These are phyloP conservation scores for Rosa persica DNA, from an alignment of 306 rosid genomes.

Conservation along the genomic window DNA sequence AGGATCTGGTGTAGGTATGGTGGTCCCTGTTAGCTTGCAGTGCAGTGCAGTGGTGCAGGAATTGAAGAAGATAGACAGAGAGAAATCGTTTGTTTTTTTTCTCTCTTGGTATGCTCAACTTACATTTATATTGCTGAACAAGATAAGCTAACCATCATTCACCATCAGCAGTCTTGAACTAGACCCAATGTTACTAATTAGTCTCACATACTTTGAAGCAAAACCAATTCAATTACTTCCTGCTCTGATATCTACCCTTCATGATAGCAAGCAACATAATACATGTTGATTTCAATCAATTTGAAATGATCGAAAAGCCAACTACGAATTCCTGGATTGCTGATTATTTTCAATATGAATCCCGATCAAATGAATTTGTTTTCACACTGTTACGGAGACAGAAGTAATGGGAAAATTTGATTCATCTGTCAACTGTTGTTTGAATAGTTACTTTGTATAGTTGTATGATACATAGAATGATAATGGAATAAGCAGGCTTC, in stretches of 20 bases:
- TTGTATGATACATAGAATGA: not conserved
- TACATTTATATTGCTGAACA: constrained; percentile 24
- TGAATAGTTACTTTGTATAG: not conserved
- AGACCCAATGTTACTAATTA: not conserved
- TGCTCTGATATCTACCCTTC: not conserved
- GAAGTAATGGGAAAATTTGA: not conserved
- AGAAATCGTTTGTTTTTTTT: constrained; percentile 5
- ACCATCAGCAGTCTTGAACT: constrained; percentile 12
- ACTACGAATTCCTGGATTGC: not conserved
- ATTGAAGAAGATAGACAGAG: constrained; percentile 10
- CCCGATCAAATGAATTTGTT: not conserved
- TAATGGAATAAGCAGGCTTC: not conserved
- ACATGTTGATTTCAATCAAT: not conserved
- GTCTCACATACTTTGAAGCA: not conserved
- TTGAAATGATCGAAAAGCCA: not conserved
- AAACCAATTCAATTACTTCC: not conserved
- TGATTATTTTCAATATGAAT: not conserved
- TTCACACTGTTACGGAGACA: not conserved
- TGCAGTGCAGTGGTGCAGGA: constrained; percentile 16
- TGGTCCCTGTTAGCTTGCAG: constrained; percentile 26
- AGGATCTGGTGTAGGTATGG: constrained; percentile 12
- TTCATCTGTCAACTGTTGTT: not conserved
- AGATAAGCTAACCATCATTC: not conserved
- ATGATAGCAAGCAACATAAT: not conserved
- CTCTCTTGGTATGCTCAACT: constrained; percentile 34